These are phyloP conservation scores for Paxillus involutus DNA, from an alignment of 768 basidiomycete genomes.

Conservation along the genomic window DNA sequence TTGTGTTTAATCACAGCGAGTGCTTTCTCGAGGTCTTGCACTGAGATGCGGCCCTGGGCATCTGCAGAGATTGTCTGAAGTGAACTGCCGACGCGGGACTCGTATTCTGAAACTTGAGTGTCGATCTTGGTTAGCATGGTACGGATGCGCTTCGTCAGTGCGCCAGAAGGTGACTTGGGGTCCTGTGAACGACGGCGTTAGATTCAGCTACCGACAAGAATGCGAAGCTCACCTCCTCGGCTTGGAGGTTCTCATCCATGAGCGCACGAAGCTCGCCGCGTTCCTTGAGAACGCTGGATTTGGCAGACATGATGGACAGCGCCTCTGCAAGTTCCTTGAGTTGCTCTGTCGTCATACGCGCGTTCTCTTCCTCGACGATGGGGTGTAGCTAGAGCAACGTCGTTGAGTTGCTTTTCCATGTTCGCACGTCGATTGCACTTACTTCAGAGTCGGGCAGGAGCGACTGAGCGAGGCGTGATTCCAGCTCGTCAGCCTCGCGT, in stretches of 20 bases:
- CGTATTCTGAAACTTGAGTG: constrained; percentile 87
- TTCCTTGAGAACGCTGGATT: constrained; percentile 94
- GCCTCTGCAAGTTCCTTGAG: constrained; percentile 93
- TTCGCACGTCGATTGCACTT: constrained; percentile 4
- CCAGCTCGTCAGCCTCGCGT: constrained; percentile 77
- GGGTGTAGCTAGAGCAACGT: constrained; percentile 51
- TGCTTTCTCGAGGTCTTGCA: constrained; percentile 87
- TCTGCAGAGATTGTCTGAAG: constrained; percentile 86
- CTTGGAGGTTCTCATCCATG: constrained; percentile 92
- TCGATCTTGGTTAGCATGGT: constrained; percentile 96
- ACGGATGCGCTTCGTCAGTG: constrained; percentile 94
- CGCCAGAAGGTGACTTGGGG: constrained; percentile 77
- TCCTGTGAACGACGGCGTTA: constrained; percentile 41
- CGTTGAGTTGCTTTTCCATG: background rate
- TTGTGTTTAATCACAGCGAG: constrained; percentile 91
- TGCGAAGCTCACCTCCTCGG: constrained; percentile 65
- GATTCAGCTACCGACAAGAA: background rate
- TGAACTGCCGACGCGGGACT: constrained; percentile 79
- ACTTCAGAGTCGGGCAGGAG: constrained; percentile 91
- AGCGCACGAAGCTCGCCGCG: constrained; percentile 85
- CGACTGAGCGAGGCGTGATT: constrained; percentile 75
- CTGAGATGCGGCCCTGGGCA: constrained; percentile 84
- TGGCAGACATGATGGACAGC: constrained; percentile 85
- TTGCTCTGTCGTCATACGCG: constrained; percentile 97
- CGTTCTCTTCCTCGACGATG: constrained; percentile 63